Evolutionary conservation across 2,329 filamentous ascomycete species (phyloP), one percentile per base, ranked within the genome.

Genomic region (Colletotrichum incanum): DNA sequence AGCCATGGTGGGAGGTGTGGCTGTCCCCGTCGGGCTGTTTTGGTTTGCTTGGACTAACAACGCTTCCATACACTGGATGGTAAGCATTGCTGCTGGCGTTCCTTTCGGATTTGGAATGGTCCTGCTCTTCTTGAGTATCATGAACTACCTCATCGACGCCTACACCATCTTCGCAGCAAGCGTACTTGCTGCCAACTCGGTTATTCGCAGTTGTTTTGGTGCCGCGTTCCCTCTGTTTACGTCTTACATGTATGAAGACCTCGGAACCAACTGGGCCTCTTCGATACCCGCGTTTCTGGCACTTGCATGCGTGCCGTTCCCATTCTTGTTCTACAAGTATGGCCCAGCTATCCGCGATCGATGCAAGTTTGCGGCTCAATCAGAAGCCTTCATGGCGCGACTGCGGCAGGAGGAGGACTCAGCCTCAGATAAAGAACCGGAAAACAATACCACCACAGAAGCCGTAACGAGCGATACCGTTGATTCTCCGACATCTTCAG

Each of bases 191-290:
- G 92, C 92, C 60, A 94, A 91, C 80, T 87, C 90, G 2, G 89
- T 95, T 28, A 83, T 95, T 9, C 90, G 93, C 71, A 93, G 92
- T 0, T 81, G 93, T 11, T 93, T 94, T 71, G 93, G 92, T 69
- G 89, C 91, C 0, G 90, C 88, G 0, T 94, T 95, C 82, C 93
- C 93, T 0, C 85, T 94, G 0, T 94, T 94, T 80, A 93, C 92
- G 0, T 85, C 84, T 0, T 79, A 83, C 74, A 89, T 90, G 87
- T 90, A 89, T 77, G 39, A 83, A 2, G 82, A 86, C 63, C 85
- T 93, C 1, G 92, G 93, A 50, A 91, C 93, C 67, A 92, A 94
- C 82, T 95, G 93, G 93, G 93, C 92, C 0, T 90, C 87, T 39
- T 90, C 89, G 0, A 84, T 96, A 11, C 93, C 93, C 0, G 94